Evolutionary conservation across 1,284 basidiomycete species (phyloP).

Genomic region (Microstroma glucosiphilum): DNA sequence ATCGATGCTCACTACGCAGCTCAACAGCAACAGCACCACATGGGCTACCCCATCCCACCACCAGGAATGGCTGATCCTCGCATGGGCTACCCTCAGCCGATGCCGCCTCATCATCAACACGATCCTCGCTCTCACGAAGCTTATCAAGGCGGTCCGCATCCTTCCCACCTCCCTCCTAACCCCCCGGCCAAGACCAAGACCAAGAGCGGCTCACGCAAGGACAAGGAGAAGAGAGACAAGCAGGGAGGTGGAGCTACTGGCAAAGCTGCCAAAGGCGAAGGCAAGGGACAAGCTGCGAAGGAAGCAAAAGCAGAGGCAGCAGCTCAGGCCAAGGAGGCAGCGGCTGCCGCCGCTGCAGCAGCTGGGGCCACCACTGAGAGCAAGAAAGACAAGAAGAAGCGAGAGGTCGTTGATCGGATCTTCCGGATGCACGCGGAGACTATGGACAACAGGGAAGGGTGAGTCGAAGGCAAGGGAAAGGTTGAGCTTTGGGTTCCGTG

Average conservation of each 20-base stretch:
- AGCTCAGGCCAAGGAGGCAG: slow-evolving; percentile 8
- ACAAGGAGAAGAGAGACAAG: not conserved
- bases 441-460: slow-evolving; percentile 42
- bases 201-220: not conserved
- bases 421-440: slow-evolving; percentile 46
- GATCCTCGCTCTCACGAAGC: not conserved
- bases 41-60: slow-evolving; percentile 1
- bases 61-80: not conserved
- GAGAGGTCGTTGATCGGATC: slow-evolving; percentile 47
- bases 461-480: slow-evolving; percentile 6
- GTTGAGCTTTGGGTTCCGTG: not conserved
- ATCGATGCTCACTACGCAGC: slow-evolving; percentile 6
- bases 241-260: not conserved
- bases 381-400: slow-evolving; percentile 43
- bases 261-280: not conserved
- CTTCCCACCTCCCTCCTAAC: not conserved
- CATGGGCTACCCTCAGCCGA: not conserved
- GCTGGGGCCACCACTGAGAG: slow-evolving; percentile 9
- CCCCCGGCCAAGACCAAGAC: slow-evolving; percentile 6
- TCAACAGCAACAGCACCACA: slow-evolving; percentile 4
- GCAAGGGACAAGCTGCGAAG: slow-evolving; percentile 4
- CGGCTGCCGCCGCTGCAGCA: not conserved
- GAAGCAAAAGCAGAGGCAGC: slow-evolving; percentile 3
- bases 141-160: not conserved
- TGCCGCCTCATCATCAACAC: not conserved